Conservation (phyloP, 202 grass and related monocot genomes). For the Schoenoplectus triqueter region DNA sequence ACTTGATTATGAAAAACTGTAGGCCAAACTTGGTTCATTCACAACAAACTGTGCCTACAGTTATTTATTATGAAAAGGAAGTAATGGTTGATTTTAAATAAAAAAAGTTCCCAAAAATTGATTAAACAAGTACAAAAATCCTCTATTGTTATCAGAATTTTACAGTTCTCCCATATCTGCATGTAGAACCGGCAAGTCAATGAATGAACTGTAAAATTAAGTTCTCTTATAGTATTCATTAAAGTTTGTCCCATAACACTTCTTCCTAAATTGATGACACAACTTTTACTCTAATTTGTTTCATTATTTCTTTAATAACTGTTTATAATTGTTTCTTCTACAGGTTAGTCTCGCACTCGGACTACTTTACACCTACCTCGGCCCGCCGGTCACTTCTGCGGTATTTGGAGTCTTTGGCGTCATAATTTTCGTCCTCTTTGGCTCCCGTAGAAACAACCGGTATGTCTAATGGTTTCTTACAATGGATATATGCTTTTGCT, state of each 20-base stretch:
- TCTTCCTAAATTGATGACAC: background rate
- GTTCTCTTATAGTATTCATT: background rate
- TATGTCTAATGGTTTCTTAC: constrained; percentile 27
- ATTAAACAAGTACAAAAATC: too few relatives aligned
- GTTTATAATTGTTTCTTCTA: background rate
- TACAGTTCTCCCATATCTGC: background rate
- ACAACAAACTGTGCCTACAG: background rate
- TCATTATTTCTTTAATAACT: constrained; percentile 3
- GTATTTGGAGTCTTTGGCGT: constrained; percentile 54
- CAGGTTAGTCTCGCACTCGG: constrained; percentile 74
- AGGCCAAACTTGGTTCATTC: background rate
- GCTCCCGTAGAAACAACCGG: constrained; percentile 80
- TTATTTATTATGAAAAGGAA: background rate
- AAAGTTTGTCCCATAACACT: background rate
- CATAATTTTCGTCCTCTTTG: constrained; percentile 67
- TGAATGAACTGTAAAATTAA: background rate
- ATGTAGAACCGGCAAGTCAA: background rate
- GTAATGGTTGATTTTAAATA: background rate
- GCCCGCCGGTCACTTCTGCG: constrained; percentile 80
- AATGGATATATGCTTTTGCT: background rate
- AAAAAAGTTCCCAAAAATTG: background rate
- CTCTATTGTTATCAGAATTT: background rate
- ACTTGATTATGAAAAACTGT: background rate
- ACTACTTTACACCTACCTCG: constrained; percentile 74
- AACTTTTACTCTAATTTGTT: background rate